Base-by-base conservation (phyloP, 2,329 filamentous ascomycete genomes). In the Sphaerulina vaccinii region DNA sequence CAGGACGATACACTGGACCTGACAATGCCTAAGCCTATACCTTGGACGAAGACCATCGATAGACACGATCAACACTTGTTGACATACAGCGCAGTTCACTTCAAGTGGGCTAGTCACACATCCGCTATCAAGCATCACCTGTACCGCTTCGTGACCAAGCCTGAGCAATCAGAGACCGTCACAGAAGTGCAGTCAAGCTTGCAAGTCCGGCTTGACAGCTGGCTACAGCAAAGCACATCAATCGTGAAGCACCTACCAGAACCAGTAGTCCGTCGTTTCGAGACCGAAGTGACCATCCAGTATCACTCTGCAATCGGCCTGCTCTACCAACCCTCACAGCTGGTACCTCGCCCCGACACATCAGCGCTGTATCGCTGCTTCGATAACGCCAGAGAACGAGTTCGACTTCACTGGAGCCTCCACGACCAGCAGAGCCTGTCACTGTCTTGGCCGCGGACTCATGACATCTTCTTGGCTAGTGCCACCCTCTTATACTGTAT, bases 1-100 rank as follows among this genome's bases (percentile, higher is more conserved):
- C 23, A 40, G 24, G 50, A 52, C 27, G 36, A 48, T 18, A 42
- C 44, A 2, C 38, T 52, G 15, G 50, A 52, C 8, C 43, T 52
- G 13, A 27, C 43, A 13, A n/a, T 43, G 43, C 50, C 50, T 35
- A 15, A 10, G 23, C 15, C 8, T 19, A 4, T 43, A 2, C 15
- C 24, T 1, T 32, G 16, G 11, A 10, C 16, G 3, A 15, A 21
- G 22, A 10, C 27, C 3, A 9, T 16, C 37, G 23, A 1, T 13
- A 9, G 27, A n/a, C n/a, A n/a, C 2, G 50, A 52, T 29, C 44
- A 52, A 42, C 27, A 22, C 13, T 49, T 33, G 11, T 18, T 52
- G 23, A n/a, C 24, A 10, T 52, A 43, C 22, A 39, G 21, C 19
- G 35, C 43, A 9, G n/a, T 37, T 7, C 50, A 38, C 23, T 52